Evolutionary conservation across 176 grass and related monocot species (phyloP), one percentile per base, ranked within the genome.

Genomic region (Musa schizocarpa): DNA sequence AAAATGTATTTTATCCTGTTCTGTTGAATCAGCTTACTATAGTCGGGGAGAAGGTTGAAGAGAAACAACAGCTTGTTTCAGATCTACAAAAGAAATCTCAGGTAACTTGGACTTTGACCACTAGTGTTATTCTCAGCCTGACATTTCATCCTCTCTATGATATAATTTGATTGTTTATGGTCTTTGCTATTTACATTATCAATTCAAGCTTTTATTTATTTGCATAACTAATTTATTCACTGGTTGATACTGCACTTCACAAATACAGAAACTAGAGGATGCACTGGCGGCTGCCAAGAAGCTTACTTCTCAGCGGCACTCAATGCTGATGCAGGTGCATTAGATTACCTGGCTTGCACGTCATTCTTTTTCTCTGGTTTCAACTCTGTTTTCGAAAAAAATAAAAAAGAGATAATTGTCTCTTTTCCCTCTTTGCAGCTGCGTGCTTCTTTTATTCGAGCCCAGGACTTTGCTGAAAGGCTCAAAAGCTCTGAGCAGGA

Each of bases 251-350:
- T 43, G 3, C 29, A 14, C 11, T 29, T 8, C 1, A 57, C 72
- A 85, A 83, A 58, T 79, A 56, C 80, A 93, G 90, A 93, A 93
- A 77, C 76, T 93, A 77, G 90, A 93, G 77, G 90, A 93, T 83
- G 87, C 86, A 65, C 62, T 93, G 55, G 80, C 56, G 69, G 65
- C 80, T 74, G 80, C 87, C 9, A 69, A 69, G 68, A 93, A 89
- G 84, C 74, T 93, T 63, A 85, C 87, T 59, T 89, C 82, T 74
- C 87, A 89, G 61, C 82, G 90, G 70, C 85, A 87, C 56, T 77
- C 84, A 61, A 81, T 64, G 71, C 85, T 93, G 22, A 79, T 80
- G 9, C 86, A 87, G 49, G 90, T 93, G 79, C 26, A 73, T 7
- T 26, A 9, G 1, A n/a, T 76, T 27, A 65, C 73, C 54, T 20